Evolutionary conservation across 1,139 yeast genomes (phyloP).

Genomic region (Geotrichum citri-aurantii): DNA sequence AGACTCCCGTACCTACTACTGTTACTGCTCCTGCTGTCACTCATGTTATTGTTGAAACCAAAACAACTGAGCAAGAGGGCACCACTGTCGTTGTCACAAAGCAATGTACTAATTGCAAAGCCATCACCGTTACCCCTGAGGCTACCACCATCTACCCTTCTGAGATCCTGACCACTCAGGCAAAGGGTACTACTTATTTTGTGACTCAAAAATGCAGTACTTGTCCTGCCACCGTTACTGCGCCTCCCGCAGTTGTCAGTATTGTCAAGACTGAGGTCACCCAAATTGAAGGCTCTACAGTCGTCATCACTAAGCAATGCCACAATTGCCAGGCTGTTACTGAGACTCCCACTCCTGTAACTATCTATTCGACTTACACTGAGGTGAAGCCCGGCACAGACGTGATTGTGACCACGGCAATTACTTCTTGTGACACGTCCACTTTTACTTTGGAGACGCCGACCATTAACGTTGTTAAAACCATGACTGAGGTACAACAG

Average conservation of each 20-base stretch:
- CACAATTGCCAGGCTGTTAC: constrained; percentile 13
- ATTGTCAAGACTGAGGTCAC: constrained; percentile 11
- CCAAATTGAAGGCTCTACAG: constrained; percentile 8
- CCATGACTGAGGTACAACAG: constrained; percentile 1
- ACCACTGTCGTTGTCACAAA: constrained; percentile 3
- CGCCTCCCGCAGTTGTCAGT: constrained; percentile 6
- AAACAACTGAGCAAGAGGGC: not conserved
- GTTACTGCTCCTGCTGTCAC: constrained; percentile 2
- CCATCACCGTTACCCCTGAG: constrained; percentile 1
- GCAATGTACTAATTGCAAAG: not conserved
- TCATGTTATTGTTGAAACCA: constrained; percentile 3
- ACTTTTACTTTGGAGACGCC: constrained; percentile 1
- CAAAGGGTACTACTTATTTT: constrained; percentile 6
- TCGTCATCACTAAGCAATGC: constrained; percentile 9
- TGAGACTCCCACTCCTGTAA: constrained; percentile 8
- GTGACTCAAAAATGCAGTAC: constrained; percentile 10
- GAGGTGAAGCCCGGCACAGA: constrained; percentile 3
- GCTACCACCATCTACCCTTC: constrained; percentile 3
- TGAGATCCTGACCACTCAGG: constrained; percentile 7
- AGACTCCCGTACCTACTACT: not conserved
- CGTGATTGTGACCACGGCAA: constrained; percentile 5
- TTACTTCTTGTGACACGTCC: constrained; percentile 11
- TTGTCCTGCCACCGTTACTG: constrained; percentile 6
- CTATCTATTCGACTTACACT: constrained; percentile 13
- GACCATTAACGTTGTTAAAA: constrained; percentile 1